phyloP scores from a whole-genome alignment of 495 filamentous ascomycete species.

The Hyphodiscus hymeniophilus region DNA sequence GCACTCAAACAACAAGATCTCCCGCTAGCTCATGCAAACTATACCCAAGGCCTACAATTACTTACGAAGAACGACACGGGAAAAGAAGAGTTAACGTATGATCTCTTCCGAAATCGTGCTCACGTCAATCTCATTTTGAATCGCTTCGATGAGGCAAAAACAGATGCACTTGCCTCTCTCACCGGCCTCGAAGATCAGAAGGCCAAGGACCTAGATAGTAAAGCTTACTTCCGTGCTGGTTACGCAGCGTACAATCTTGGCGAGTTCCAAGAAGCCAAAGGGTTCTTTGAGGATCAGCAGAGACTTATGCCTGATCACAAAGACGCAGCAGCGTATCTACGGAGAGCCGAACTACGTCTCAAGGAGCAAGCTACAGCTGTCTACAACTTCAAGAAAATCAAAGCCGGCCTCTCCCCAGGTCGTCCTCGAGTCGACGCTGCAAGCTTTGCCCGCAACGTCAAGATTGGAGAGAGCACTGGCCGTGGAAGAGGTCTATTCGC shows the following conservation, averaged over 20 bases:
- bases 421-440: slow-evolving; percentile 33
- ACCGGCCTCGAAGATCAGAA: slow-evolving; percentile 20
- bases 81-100: slow-evolving; percentile 17
- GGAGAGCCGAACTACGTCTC: slow-evolving; percentile 24
- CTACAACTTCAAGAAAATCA: slow-evolving; percentile 36
- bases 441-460: slow-evolving; percentile 30
- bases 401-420: slow-evolving; percentile 18
- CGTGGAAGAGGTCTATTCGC: slow-evolving; percentile 39
- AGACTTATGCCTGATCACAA: slow-evolving; percentile 26
- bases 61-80: slow-evolving; percentile 17
- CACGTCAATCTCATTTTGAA: slow-evolving; percentile 32
- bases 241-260: slow-evolving; percentile 38
- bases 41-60: slow-evolving; percentile 27
- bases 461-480: slow-evolving; percentile 16
- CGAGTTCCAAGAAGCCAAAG: slow-evolving; percentile 26
- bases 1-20: slow-evolving; percentile 24
- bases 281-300: slow-evolving; percentile 27
- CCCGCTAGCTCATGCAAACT: slow-evolving; percentile 23
- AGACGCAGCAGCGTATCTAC: slow-evolving; percentile 24
- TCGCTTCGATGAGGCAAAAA: slow-evolving; percentile 27
- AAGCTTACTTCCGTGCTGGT: slow-evolving; percentile 39
- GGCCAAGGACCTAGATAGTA: slow-evolving; percentile 30
- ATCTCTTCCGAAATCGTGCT: slow-evolving; percentile 37
- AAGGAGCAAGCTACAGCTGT: slow-evolving; percentile 29
- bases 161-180: slow-evolving; percentile 27